Conservation (phyloP, 2,329 filamentous ascomycete genomes). For the Neofusicoccum cordaticola region DNA sequence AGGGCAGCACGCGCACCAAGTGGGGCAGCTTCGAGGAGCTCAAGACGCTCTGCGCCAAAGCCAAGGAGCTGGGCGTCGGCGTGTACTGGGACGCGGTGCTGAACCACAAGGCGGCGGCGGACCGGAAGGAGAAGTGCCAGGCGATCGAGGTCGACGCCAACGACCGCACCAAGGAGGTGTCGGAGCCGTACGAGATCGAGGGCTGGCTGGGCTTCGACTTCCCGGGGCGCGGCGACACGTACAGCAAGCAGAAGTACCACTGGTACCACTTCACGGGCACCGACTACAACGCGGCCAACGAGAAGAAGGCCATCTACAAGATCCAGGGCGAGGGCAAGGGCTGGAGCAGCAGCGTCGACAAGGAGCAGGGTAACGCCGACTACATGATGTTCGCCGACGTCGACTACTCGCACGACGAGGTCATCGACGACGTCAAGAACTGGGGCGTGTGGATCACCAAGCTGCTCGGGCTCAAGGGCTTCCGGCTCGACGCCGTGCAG, state of each 20-base stretch:
- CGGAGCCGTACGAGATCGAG: constrained; percentile 60
- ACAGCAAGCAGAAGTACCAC: constrained; percentile 63
- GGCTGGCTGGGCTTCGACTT: constrained; percentile 69
- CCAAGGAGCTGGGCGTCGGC: constrained; percentile 54
- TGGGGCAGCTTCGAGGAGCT: constrained; percentile 67
- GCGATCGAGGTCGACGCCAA: constrained; percentile 62
- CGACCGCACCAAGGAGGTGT: constrained; percentile 56
- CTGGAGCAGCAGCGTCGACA: constrained; percentile 62
- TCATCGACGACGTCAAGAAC: constrained; percentile 60
- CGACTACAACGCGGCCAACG: constrained; percentile 60
- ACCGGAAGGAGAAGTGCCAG: constrained; percentile 60
- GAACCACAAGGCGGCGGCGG: constrained; percentile 70
- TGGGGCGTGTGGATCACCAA: constrained; percentile 68
- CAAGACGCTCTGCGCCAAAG: constrained; percentile 49
- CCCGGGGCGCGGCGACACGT: constrained; percentile 56
- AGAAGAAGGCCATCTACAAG: constrained; percentile 63
- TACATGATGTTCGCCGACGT: constrained; percentile 73
- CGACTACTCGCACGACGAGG: constrained; percentile 63
- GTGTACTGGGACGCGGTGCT: constrained; percentile 69
- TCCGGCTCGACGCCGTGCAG: constrained; percentile 70
- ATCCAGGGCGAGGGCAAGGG: constrained; percentile 62
- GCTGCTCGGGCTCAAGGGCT: constrained; percentile 60
- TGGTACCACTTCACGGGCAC: constrained; percentile 68
- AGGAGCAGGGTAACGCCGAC: constrained; percentile 64
- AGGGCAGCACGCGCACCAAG: constrained; percentile 61